Evolutionary conservation across 2,329 filamentous ascomycete genomes (phyloP), one percentile per base, ranked within the genome.

Genomic region (Microascus cirrosus): DNA sequence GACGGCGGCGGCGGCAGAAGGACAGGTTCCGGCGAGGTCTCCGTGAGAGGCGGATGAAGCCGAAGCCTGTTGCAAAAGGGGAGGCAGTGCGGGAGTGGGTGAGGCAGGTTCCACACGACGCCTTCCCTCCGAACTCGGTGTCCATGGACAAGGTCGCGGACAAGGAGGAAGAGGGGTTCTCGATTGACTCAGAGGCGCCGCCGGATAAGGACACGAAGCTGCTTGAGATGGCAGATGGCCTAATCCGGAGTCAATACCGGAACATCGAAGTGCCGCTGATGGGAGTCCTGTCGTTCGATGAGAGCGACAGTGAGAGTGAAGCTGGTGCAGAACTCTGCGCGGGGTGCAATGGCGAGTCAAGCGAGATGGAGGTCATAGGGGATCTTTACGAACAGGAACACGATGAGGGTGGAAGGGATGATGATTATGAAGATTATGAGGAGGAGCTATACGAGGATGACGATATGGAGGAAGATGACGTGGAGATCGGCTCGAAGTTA

Each of bases 211-310:
- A 78, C 61, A 62, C 66, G 50, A 71, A 74, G 62, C 64, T 77
- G 52, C 75, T 74, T 56, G 67, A 69, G 53, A 71, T 76, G 61
- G 74, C 75, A 54, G 74, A 77, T 63, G 71, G 74, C 60, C 67
- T 78, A 59, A 77, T 78, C 67, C 74, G 72, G 65, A 77, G 73
- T 62, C 74, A 77, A 63, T 69, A 76, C 62, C 70, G 71, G 54
- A 70, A 72, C 64, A 70, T 75, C 39, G 73, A 77, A 59, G 72
- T 77, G 60, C 75, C 75, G 48, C 64, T 77, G 58, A 66, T 77
- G 65, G 74, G 75, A 12, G 67, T 73, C 7, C 63, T 77, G 59
- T 71, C 70, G 56, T 74, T 77, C 61, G 73, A 76, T 35, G 69
- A 74, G 60, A 75, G 74, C 60, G 72, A 72, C 60, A 73, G 70